Evolutionary conservation across 208 protist species (phyloP).

Genomic region (Vickermania ingenoplastis): DNA sequence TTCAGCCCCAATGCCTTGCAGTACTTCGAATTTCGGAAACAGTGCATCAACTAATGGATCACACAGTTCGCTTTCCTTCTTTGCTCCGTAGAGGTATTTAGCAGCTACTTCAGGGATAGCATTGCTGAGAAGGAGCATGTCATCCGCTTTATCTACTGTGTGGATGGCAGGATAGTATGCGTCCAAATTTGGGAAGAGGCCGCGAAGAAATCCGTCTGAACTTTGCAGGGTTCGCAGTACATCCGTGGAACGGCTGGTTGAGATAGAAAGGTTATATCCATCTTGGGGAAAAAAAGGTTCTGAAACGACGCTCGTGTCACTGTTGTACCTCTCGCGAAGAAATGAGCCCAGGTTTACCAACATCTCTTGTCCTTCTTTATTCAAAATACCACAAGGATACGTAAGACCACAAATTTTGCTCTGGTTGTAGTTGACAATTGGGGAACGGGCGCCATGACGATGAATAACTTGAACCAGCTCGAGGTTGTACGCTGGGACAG

Average conservation of each 20-base stretch:
- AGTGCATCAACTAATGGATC: conserved; percentile 12
- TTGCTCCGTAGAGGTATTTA: conserved; percentile 4
- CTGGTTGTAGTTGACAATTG: conserved; percentile 25
- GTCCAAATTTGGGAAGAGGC: conserved; percentile 18
- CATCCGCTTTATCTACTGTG: conserved; percentile 12
- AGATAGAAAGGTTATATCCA: conserved; percentile 21
- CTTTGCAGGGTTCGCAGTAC: conserved; percentile 37
- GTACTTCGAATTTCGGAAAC: conserved; percentile 13
- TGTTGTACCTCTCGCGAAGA: conserved; percentile 18
- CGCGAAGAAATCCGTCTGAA: conserved; percentile 19
- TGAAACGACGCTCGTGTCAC: background rate
- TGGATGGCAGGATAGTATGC: conserved; percentile 43
- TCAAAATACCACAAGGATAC: conserved; percentile 30
- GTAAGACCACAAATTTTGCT: conserved; percentile 20
- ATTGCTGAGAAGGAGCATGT: conserved; percentile 22
- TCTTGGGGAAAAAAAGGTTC: conserved; percentile 21
- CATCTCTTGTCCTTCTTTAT: conserved; percentile 20
- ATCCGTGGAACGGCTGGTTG: conserved; percentile 28
- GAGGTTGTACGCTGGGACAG: background rate
- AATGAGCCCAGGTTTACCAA: conserved; percentile 25
- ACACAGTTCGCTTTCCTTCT: conserved; percentile 4
- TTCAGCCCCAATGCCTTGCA: conserved; percentile 19
- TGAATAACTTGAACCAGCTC: conserved; percentile 28
- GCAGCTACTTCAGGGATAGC: conserved; percentile 10
- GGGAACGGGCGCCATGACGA: conserved; percentile 29